Evolutionary conservation across 768 basidiomycete genomes (phyloP).

Genomic region (Ramaria rubella): DNA sequence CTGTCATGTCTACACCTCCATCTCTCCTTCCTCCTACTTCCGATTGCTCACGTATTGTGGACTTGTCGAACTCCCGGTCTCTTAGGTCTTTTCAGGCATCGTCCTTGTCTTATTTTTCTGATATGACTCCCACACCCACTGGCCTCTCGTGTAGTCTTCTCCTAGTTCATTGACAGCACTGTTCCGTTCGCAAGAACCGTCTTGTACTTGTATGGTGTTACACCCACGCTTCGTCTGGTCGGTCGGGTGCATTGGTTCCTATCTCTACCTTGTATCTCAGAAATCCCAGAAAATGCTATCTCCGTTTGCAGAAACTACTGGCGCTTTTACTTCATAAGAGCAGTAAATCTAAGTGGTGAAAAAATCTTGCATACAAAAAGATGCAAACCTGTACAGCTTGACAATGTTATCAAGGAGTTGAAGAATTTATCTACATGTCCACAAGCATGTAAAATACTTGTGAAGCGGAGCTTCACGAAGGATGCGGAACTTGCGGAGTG

Average conservation of each 20-base stretch:
- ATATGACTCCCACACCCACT: not conserved
- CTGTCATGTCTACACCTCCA: not conserved
- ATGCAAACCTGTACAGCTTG: no score
- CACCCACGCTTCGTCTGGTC: constrained; percentile 6
- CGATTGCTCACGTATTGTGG: not conserved
- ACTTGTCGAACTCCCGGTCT: not conserved
- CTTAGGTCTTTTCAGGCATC: constrained; percentile 1
- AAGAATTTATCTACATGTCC: no score
- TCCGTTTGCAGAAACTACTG: not conserved
- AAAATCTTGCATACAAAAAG: no score
- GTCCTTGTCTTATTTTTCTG: not conserved
- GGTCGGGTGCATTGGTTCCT: not conserved
- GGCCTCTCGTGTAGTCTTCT: not conserved
- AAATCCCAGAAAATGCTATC: not conserved
- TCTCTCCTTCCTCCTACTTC: not conserved
- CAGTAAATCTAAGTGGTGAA: no score
- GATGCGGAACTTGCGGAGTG: no score
- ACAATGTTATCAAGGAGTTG: no score
- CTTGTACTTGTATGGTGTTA: constrained; percentile 7
- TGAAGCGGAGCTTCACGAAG: no score
- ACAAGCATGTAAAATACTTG: no score
- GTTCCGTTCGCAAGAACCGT: constrained; percentile 2
- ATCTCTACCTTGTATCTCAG: not conserved
- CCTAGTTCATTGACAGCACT: not conserved
- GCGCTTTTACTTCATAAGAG: no score